phyloP scores from a whole-genome alignment of 805 yeast species.

The Candida koratica region DNA sequence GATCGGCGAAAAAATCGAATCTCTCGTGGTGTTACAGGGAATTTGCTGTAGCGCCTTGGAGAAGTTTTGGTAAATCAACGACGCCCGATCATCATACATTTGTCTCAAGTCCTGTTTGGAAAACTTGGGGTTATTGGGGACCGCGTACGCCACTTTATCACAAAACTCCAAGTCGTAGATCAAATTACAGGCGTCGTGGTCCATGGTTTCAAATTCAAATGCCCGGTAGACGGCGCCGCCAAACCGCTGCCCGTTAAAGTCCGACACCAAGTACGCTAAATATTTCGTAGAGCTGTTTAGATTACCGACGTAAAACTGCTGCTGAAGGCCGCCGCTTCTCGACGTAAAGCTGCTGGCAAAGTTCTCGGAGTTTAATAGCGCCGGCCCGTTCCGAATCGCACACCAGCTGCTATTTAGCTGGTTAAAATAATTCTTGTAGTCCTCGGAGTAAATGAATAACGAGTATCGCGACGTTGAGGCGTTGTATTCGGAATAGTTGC shows the following conservation, averaged over 20 bases:
- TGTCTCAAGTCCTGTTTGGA: conserved; percentile 17
- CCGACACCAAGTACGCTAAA: conserved; percentile 58
- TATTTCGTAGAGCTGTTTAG: conserved; percentile 61
- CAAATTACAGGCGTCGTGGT: conserved; percentile 59
- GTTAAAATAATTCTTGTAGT: conserved; percentile 30
- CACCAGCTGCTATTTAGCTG: conserved; percentile 60
- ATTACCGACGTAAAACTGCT: conserved; percentile 59
- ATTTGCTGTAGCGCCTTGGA: conserved; percentile 70
- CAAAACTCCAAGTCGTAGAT: conserved; percentile 77
- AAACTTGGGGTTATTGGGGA: conserved; percentile 47
- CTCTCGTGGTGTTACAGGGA: conserved; percentile 67
- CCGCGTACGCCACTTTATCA: conserved; percentile 78
- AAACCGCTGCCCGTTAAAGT: conserved; percentile 32
- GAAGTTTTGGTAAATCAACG: conserved; percentile 56
- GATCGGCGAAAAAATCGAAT: conserved; percentile 69
- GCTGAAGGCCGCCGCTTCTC: conserved; percentile 48
- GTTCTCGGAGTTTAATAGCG: conserved; percentile 20
- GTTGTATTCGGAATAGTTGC: conserved; percentile 17
- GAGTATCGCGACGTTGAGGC: conserved; percentile 29
- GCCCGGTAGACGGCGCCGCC: conserved; percentile 66
- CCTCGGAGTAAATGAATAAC: conserved; percentile 47
- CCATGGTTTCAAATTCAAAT: conserved; percentile 54
- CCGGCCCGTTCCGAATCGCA: conserved; percentile 59
- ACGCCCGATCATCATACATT: conserved; percentile 65
- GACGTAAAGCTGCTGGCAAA: conserved; percentile 37